These are phyloP conservation scores for bread wheat (Triticum aestivum) DNA, from an alignment of 176 grass and related monocot species.

Conservation along the genomic window DNA sequence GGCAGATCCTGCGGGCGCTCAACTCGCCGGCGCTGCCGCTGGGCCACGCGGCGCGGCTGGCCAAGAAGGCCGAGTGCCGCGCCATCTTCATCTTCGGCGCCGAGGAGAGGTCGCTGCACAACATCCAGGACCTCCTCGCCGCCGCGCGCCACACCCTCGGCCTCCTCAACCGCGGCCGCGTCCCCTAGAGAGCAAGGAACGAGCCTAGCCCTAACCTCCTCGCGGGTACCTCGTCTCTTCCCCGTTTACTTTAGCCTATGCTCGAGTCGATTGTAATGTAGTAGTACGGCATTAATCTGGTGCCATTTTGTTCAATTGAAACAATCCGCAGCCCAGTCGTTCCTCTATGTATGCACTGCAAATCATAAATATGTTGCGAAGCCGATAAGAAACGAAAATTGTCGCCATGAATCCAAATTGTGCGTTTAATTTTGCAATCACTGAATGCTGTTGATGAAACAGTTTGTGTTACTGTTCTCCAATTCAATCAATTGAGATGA, in stretches of 20 bases:
- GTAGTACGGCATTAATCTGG: background rate
- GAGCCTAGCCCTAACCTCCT: background rate
- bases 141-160: slow-evolving; percentile 64
- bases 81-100: slow-evolving; percentile 79
- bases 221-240: slow-evolving; percentile 10
- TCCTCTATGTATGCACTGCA: slow-evolving; percentile 5
- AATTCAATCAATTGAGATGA: background rate
- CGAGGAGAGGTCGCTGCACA: slow-evolving; percentile 79
- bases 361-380: background rate
- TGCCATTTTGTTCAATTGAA: background rate
- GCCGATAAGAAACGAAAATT: background rate
- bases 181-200: slow-evolving; percentile 40
- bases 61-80: slow-evolving; percentile 84
- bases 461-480: background rate
- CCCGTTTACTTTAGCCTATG: background rate
- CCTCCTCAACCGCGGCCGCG: slow-evolving; percentile 65
- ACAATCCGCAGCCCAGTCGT: background rate
- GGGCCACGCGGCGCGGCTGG: slow-evolving; percentile 56
- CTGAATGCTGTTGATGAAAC: background rate
- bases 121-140: slow-evolving; percentile 76
- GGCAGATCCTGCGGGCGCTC: slow-evolving; percentile 72
- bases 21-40: slow-evolving; percentile 71
- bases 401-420: background rate
- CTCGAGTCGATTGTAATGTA: background rate
- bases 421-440: background rate